Evolutionary conservation across 1,139 yeast genomes (phyloP), one percentile per base, ranked within the genome.

Genomic region (Lodderomyces pseudojiufengensis): DNA sequence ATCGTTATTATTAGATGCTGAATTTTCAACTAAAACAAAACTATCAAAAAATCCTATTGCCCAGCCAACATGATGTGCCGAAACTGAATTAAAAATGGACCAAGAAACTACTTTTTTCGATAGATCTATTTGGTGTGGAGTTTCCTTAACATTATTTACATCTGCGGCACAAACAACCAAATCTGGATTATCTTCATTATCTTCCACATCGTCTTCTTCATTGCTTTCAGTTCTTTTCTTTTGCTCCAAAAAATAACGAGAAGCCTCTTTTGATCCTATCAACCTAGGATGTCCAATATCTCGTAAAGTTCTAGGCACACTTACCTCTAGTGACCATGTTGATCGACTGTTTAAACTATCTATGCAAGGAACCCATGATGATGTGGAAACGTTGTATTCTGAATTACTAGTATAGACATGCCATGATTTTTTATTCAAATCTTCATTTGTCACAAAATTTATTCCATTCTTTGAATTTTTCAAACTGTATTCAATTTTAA

Each of bases 1-100:
- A 18, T 61, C 72, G 5, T 67, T 75, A 5, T 26, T 29, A 18
- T 32, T 11, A 33, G 52, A 49, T 42, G 72, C 47, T 32, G 50
- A 33, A 2, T 39, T 35, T 13, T 67, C 74, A 13, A 78, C 63
- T 29, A 78, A 57, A 12, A 76, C 75, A 27, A 73, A 70, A 43
- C 67, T 70, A 26, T 80, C 80, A 57, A 92, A 94, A 4, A 95
- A 82, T 0, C 98, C 99, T 2, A 87, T 75, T 0, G 95, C 90
- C 82, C 95, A 92, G 0, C 97, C 97, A n/a, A 94, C 72, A 57
- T 90, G 97, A 47, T 90, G 97, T 0, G 98, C 88, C 33, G 95
- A 81, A 0, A 88, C 84, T 0, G 98, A 95, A 38, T 83, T 84
- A 52, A 80, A 82, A 16, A 92, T 71, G 26, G 86, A 85, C 70